A percentile compares a stretch with the other conserved stretches of the same genome.
Conservation (phyloP, 2,329 filamentous ascomycete species). For the Cladosporium halotolerans region DNA sequence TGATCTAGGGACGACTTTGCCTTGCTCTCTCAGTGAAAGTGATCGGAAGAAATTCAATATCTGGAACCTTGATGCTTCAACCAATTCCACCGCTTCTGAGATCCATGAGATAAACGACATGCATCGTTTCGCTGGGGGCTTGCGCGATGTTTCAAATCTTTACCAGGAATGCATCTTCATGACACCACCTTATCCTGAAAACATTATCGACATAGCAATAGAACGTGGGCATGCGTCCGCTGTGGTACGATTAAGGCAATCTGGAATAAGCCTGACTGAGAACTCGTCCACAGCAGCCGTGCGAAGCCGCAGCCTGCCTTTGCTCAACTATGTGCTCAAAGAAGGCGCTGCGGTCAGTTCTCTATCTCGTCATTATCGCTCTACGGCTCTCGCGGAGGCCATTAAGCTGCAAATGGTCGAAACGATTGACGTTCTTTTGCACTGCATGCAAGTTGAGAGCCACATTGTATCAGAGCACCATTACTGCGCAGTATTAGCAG, state of each 20-base stretch:
- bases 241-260: neutral
- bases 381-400: neutral
- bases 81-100: too few relatives aligned
- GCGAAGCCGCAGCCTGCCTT: neutral
- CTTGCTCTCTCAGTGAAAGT: too few relatives aligned
- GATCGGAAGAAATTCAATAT: too few relatives aligned
- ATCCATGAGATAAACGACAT: too few relatives aligned
- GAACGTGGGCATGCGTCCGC: neutral
- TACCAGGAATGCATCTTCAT: too few relatives aligned
- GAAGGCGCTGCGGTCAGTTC: neutral
- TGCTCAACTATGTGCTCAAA: neutral
- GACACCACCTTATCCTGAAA: neutral
- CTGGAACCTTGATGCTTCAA: too few relatives aligned
- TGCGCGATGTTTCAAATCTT: too few relatives aligned
- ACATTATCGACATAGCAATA: neutral
- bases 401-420: neutral
- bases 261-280: neutral
- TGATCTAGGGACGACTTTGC: too few relatives aligned
- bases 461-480: too few relatives aligned
- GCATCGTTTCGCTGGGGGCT: too few relatives aligned
- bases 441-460: too few relatives aligned
- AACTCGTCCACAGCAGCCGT: neutral
- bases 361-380: neutral
- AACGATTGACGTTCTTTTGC: too few relatives aligned
- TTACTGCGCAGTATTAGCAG: neutral